These are phyloP conservation scores for Diutina sp. DNA, from an alignment of 1,139 yeast species.

Conservation along the genomic window DNA sequence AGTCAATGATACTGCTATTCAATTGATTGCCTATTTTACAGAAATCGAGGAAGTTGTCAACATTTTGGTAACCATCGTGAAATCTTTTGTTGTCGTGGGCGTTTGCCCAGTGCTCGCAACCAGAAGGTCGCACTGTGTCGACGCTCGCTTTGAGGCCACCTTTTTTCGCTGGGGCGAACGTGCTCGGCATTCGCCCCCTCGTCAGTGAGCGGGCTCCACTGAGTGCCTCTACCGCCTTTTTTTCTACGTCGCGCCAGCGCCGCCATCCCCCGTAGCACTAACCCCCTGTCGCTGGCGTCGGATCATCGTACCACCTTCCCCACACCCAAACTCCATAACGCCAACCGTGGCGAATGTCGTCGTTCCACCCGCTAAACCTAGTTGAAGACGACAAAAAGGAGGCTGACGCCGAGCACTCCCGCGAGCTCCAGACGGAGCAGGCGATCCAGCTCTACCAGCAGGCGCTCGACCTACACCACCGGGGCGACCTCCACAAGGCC, in stretches of 20 bases:
- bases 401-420: slow-evolving; percentile 74
- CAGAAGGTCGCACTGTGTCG: not conserved
- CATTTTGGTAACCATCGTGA: too few relatives aligned
- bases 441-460: slow-evolving; percentile 66
- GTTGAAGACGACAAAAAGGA: slow-evolving; percentile 49
- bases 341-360: slow-evolving; percentile 23
- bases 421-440: slow-evolving; percentile 81
- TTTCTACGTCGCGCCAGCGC: not conserved
- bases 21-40: too few relatives aligned
- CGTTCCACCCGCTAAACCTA: slow-evolving; percentile 70
- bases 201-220: not conserved
- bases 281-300: too few relatives aligned
- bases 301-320: not conserved
- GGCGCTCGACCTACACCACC: slow-evolving; percentile 53
- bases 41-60: too few relatives aligned
- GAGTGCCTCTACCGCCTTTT: not conserved
- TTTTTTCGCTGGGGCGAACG: not conserved
- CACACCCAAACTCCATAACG: not conserved
- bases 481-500: slow-evolving; percentile 35
- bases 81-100: not conserved
- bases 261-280: not conserved
- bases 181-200: not conserved
- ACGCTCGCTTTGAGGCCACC: not conserved
- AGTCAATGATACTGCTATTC: too few relatives aligned
- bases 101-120: not conserved